Conservation (phyloP, 31 red algal species). For the Odonthalia washingtoniensis region DNA sequence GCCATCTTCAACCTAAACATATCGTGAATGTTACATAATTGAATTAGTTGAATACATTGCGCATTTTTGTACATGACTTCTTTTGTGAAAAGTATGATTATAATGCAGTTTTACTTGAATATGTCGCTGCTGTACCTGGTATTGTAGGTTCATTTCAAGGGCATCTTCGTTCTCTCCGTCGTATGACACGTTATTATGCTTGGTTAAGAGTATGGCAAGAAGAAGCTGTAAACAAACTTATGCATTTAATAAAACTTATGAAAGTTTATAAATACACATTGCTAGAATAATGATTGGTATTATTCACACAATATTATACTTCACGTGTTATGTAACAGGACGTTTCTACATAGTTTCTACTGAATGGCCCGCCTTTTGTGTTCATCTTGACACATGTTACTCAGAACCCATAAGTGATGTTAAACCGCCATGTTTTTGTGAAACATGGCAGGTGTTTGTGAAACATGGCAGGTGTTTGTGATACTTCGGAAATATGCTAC, state of each 20-base stretch:
- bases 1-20: conserved; percentile 56
- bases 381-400: too few relatives aligned
- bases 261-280: conserved; percentile 68
- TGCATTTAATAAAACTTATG: conserved; percentile 96
- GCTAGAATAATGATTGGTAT: conserved; percentile 84
- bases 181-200: conserved; percentile 78
- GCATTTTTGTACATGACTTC: conserved; percentile 79
- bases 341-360: conserved; percentile 66
- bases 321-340: conserved; percentile 46
- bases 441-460: too few relatives aligned
- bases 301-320: conserved; percentile 79
- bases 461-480: too few relatives aligned
- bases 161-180: conserved; percentile 84
- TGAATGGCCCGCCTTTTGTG: conserved; percentile 82
- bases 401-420: too few relatives aligned
- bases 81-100: conserved; percentile 91
- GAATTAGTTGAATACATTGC: conserved; percentile 57
- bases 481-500: too few relatives aligned
- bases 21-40: conserved; percentile 42
- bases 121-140: conserved; percentile 97
- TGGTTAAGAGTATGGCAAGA: conserved; percentile 88
- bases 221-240: conserved; percentile 95
- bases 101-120: conserved; percentile 92
- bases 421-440: too few relatives aligned
- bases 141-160: conserved; percentile 83